phyloP scores from a whole-genome alignment of 1,139 yeast species.

The Pneumocystis sp. region DNA sequence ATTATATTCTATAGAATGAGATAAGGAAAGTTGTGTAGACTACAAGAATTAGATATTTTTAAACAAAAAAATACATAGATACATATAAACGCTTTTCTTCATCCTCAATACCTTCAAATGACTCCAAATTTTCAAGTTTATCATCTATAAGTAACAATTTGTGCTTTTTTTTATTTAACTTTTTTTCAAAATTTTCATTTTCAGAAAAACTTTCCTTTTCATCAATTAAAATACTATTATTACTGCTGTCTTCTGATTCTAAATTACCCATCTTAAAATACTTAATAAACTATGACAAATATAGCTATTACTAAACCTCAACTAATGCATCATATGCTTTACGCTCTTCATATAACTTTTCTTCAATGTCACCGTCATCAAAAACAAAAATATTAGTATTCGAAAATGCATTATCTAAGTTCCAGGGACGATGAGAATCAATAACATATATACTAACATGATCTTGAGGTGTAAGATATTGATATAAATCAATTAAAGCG shows the following conservation, averaged over 20 bases:
- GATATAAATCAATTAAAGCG: conserved; percentile 77
- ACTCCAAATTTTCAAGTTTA: neutral
- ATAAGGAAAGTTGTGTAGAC: neutral
- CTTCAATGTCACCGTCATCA: conserved; percentile 69
- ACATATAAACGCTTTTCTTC: neutral
- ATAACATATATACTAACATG: conserved; percentile 52
- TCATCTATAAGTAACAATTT: conserved; percentile 1
- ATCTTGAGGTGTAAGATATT: conserved; percentile 39
- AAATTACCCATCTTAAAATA: conserved; percentile 6
- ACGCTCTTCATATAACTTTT: conserved; percentile 37
- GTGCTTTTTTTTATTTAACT: neutral
- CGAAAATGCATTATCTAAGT: conserved; percentile 79
- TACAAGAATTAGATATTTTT: neutral
- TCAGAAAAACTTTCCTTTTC: conserved; percentile 16
- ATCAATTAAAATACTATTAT: conserved; percentile 16
- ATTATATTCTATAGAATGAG: neutral
- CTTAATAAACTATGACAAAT: neutral
- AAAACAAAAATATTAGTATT: conserved; percentile 66
- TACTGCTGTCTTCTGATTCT: neutral
- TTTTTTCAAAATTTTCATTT: neutral
- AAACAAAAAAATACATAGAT: neutral
- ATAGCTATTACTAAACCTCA: neutral
- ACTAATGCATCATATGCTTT: neutral
- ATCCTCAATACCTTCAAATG: neutral
- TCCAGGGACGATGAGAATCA: conserved; percentile 96